Evolutionary conservation across 495 filamentous ascomycete species (phyloP), one percentile per base, ranked within the genome.

Genomic region (Penicilliopsis zonata): DNA sequence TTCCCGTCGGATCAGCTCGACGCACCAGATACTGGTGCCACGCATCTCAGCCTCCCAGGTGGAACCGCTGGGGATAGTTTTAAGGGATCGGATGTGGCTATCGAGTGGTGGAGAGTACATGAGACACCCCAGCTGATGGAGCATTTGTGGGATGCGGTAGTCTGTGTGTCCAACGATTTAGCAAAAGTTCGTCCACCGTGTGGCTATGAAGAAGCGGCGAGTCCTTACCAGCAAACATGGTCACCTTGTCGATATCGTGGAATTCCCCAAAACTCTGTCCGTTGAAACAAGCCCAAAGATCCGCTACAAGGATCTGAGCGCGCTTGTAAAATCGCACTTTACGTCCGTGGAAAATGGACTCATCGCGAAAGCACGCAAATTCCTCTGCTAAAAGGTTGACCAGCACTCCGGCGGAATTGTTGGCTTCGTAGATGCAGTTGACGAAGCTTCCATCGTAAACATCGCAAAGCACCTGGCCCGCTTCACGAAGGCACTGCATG

Each of bases 141-240:
- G 70, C 43, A 95, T 94, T 61, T 96, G 90, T 4, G 90, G 90
- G 20, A 99, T 76, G 16, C 90, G 76, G 49, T 99, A 96, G 61
- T 99, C 90, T 65, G n/a, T 10, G n/a, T n/a, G n/a, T n/a, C n/a
- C n/a, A n/a, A n/a, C n/a, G n/a, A n/a, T n/a, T n/a, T n/a, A n/a
- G n/a, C n/a, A n/a, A n/a, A n/a, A n/a, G n/a, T n/a, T n/a, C n/a
- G n/a, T n/a, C n/a, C n/a, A n/a, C n/a, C n/a, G n/a, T n/a, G n/a
- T n/a, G n/a, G n/a, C n/a, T n/a, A n/a, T n/a, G n/a, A n/a, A n/a
- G n/a, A 13, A 27, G 8, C 3, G 44, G 35, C 10, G 8, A 23
- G 18, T 5, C 31, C 56, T 28, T 55, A 74, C 70, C 72, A 36
- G 90, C 86, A 59, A 96, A 99, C 82, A 95, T 95, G 38, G 92